Conservation (phyloP, 768 basidiomycete species). For the Lentinula raphanica region DNA sequence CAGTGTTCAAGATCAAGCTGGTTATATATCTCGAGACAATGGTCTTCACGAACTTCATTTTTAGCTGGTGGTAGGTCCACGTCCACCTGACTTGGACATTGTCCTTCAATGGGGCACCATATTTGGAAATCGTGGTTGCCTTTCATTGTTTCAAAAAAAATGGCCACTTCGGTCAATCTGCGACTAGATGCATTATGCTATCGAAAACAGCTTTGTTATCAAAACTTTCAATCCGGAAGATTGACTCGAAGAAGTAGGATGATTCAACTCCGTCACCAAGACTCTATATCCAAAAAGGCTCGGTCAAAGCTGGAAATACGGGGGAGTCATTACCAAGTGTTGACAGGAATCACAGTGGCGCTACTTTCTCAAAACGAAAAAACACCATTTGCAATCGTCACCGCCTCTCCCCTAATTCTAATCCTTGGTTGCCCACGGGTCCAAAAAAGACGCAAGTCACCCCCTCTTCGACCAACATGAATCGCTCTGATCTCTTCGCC, state of each 20-base stretch:
- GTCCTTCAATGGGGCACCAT: neutral
- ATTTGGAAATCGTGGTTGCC: neutral
- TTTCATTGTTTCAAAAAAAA: neutral
- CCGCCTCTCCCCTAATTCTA: slow-evolving; percentile 31
- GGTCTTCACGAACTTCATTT: neutral
- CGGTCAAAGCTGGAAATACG: slow-evolving; percentile 1
- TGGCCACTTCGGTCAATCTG: neutral
- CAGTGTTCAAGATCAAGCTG: no score
- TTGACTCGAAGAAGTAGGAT: no score
- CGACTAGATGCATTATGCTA: no score
- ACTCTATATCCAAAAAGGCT: neutral
- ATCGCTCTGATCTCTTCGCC: slow-evolving; percentile 35
- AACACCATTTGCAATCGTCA: slow-evolving; percentile 29
- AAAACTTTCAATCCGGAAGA: no score
- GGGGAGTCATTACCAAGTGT: no score
- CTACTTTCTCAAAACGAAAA: slow-evolving; percentile 14
- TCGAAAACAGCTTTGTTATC: no score
- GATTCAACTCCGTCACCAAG: no score
- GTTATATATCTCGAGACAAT: neutral
- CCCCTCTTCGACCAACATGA: slow-evolving; percentile 49
- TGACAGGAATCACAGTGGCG: no score
- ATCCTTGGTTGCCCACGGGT: slow-evolving; percentile 26
- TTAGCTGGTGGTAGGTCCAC: neutral
- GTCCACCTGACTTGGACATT: neutral
- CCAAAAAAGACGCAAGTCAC: slow-evolving; percentile 36